These are phyloP conservation scores for Orbilia ellipsospora DNA, from an alignment of 2,329 filamentous ascomycete species.

Conservation along the genomic window DNA sequence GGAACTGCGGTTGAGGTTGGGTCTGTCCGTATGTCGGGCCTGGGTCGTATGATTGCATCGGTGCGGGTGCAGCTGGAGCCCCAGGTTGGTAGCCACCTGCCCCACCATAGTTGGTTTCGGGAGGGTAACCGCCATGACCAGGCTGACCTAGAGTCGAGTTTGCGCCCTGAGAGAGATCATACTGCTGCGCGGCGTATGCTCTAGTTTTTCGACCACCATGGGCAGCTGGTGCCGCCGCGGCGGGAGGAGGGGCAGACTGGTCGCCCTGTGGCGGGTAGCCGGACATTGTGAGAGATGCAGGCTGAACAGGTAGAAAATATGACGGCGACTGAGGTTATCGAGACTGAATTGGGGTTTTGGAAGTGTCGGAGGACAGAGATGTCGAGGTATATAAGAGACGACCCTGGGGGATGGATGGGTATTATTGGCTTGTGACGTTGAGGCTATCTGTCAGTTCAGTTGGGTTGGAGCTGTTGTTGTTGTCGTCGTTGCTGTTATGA, in stretches of 20 bases:
- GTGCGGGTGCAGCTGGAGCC: conserved; percentile 59
- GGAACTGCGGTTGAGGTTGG: conserved; percentile 61
- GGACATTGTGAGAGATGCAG: conserved; percentile 56
- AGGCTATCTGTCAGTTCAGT: conserved; percentile 37
- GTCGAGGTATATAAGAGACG: conserved; percentile 8
- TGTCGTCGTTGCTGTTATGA: conserved; percentile 23
- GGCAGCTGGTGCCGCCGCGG: conserved; percentile 60
- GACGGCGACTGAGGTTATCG: conserved; percentile 6
- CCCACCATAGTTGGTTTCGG: conserved; percentile 67
- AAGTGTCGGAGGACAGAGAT: conserved; percentile 18
- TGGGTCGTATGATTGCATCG: conserved; percentile 64
- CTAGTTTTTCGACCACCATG: conserved; percentile 85
- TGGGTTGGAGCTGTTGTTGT: too few species aligned
- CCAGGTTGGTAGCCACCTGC: conserved; percentile 59
- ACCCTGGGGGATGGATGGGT: not conserved
- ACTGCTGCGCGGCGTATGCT: conserved; percentile 92
- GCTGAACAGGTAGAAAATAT: conserved; percentile 19
- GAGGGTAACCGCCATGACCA: conserved; percentile 67
- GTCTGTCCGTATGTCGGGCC: conserved; percentile 63
- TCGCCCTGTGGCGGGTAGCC: conserved; percentile 66
- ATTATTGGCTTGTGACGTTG: conserved; percentile 11
- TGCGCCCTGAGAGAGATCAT: conserved; percentile 87
- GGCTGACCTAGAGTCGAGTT: conserved; percentile 72
- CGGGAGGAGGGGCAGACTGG: conserved; percentile 61
- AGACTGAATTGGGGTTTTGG: conserved; percentile 13